Base-by-base conservation (phyloP, 2,329 filamentous ascomycete species). In the Arthrinium puccinioides region DNA sequence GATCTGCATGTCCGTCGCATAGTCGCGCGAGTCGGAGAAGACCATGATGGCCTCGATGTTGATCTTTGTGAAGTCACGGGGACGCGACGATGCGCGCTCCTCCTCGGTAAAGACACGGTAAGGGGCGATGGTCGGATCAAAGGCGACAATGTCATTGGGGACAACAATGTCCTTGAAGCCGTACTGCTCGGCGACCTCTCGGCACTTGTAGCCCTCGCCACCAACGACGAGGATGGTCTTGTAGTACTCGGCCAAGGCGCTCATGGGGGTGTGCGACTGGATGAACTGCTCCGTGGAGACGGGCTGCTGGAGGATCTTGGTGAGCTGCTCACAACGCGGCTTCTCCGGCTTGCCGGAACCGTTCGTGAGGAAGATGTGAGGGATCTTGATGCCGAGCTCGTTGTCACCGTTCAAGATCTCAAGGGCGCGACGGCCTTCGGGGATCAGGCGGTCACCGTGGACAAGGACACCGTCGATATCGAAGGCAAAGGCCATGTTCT, bases 401-500 rank as follows among this genome's bases (percentile, higher is more conserved):
- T 84, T 84, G 62, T 84, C 79, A 32, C 81, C 82, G 59, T 85
- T 85, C 35, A 85, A 67, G 57, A 85, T 84, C 57, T 82, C 75
- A 26, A 85, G 72, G 11, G 74, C 76, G 40, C 75, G 70, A 52
- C 74, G 67, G 43, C 78, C 81, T 62, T 84, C 74, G 28, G 79
- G 78, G 44, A 86, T 85, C 41, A 83, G 63, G 40, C 80, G 69
- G 61, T 82, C 80, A 52, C 81, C 81, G 60, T 85, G 82, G 39
- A 85, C 82, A 18, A 87, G 69, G 41, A 87, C 82, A 66, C 82
- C 83, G 51, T 87, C 84, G 42, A 84, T 82, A 60, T 88, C 84
- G 46, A 88, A 89, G 51, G 81, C 84, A 47, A 88, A 88, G 6
- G 81, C 80, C 81, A 87, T 86, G 65, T 87, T 80, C 71, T 87